Percentiles rank a stretch among this genome's conserved stretches.
Conservation (phyloP, 2,329 filamentous ascomycete species). For the Ophidiomyces ophidiicola region DNA sequence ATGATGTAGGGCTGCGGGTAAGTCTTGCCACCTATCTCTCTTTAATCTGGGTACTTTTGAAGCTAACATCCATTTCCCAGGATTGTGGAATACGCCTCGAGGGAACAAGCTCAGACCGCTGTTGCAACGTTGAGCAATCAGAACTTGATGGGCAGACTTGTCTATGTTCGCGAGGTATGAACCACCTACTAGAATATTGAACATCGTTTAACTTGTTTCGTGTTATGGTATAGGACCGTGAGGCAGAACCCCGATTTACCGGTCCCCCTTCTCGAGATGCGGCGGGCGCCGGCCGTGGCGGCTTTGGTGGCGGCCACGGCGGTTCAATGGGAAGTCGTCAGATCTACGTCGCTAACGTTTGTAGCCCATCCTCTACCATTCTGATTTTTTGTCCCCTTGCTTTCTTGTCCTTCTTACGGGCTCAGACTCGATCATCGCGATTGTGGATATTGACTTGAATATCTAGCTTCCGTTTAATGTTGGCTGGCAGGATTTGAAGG, state of each 20-base stretch:
- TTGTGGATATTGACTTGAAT: slow-evolving; percentile 28
- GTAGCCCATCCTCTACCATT: slow-evolving; percentile 38
- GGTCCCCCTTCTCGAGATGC: slow-evolving; percentile 58
- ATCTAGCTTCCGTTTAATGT: slow-evolving; percentile 86
- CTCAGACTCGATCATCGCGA: slow-evolving; percentile 14
- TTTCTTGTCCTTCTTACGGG: slow-evolving; percentile 2
- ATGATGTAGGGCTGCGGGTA: slow-evolving; percentile 99
- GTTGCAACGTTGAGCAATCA: slow-evolving; percentile 98
- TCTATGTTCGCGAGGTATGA: slow-evolving; percentile 90
- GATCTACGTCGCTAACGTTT: slow-evolving; percentile 96
- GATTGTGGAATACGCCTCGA: slow-evolving; percentile 99
- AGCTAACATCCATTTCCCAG: slow-evolving; percentile 36
- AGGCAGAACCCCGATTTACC: slow-evolving; percentile 93
- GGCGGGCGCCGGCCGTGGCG: slow-evolving; percentile 42
- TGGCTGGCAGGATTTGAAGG: slow-evolving; percentile 98
- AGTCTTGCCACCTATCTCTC: slow-evolving; percentile 39
- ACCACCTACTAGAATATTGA: background rate
- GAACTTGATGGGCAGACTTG: slow-evolving; percentile 93
- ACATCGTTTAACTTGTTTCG: background rate
- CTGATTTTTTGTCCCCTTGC: background rate
- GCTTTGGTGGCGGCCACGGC: slow-evolving; percentile 39
- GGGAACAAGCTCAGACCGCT: slow-evolving; percentile 96
- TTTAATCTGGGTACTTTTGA: slow-evolving; percentile 19
- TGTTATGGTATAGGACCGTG: slow-evolving; percentile 60
- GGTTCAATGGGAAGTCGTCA: slow-evolving; percentile 60